Percentiles rank a stretch among this genome's conserved stretches.
These are phyloP conservation scores for Symbiodinium pilosum DNA, from an alignment of 73 alveolate species.

Conservation along the genomic window DNA sequence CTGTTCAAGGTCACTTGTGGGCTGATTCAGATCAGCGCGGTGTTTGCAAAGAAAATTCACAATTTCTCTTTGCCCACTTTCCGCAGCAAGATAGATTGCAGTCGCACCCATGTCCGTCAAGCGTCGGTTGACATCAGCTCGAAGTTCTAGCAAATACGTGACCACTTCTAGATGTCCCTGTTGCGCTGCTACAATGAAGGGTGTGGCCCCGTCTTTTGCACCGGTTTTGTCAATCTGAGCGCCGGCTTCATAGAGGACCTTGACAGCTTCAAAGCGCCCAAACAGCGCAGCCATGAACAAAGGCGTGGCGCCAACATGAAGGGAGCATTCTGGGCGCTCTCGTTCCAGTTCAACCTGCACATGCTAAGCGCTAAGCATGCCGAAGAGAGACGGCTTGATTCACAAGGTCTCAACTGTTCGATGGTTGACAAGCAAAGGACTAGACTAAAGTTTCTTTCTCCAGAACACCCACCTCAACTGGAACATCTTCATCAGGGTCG, in stretches of 20 bases:
- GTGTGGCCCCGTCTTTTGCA: slow-evolving; percentile 2
- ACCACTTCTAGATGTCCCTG: slow-evolving; percentile 22
- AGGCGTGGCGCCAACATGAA: slow-evolving; percentile 51
- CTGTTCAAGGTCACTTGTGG: background rate
- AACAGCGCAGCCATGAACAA: slow-evolving; percentile 43
- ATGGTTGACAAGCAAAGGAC: no score
- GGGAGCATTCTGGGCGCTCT: slow-evolving; percentile 14
- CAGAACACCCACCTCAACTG: no score
- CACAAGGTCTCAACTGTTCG: no score
- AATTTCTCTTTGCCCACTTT: background rate
- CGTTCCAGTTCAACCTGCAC: background rate
- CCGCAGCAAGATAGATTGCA: slow-evolving; percentile 16
- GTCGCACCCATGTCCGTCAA: slow-evolving; percentile 12
- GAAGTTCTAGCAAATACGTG: background rate
- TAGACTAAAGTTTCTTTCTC: no score
- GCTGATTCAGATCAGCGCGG: background rate
- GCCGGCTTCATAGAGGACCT: background rate
- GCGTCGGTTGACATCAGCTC: slow-evolving; percentile 20
- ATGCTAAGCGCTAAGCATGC: no score
- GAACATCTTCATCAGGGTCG: slow-evolving; percentile 2
- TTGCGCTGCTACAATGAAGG: slow-evolving; percentile 52
- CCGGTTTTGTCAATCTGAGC: slow-evolving; percentile 51
- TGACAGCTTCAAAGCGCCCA: slow-evolving; percentile 35
- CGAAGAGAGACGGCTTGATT: no score
- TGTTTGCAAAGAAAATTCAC: slow-evolving; percentile 13